phyloP scores from a whole-genome alignment of 495 filamentous ascomycete species.

The Cercophora newfieldiana region DNA sequence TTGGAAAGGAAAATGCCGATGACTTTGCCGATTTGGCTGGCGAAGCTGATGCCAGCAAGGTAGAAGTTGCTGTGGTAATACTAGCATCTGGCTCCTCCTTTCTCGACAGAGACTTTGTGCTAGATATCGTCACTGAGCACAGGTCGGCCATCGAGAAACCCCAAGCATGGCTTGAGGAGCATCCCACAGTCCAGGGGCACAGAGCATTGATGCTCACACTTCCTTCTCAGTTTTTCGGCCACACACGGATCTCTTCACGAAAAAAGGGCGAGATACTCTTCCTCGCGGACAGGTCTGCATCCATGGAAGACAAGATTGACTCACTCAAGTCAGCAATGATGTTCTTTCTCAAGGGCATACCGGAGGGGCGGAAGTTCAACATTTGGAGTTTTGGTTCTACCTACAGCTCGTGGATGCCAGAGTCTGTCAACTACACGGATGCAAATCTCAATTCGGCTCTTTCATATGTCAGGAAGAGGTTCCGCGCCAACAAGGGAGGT shows the following conservation, averaged over 20 bases:
- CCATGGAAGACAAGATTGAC: conserved; percentile 19
- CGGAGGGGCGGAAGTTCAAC: conserved; percentile 18
- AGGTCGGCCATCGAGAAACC: conserved; percentile 5
- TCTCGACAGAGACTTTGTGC: conserved; percentile 24
- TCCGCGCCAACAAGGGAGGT: conserved; percentile 17
- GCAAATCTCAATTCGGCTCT: conserved; percentile 5
- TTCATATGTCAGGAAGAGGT: neutral
- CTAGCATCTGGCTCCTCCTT: neutral
- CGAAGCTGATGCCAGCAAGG: neutral
- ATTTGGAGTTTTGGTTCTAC: conserved; percentile 23
- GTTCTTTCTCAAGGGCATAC: conserved; percentile 24
- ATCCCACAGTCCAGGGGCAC: conserved; percentile 14
- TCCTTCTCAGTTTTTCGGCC: conserved; percentile 6
- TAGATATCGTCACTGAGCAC: conserved; percentile 13
- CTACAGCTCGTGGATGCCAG: conserved; percentile 8
- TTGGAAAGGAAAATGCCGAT: conserved; percentile 2
- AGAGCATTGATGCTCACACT: conserved; percentile 21
- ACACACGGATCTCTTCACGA: neutral
- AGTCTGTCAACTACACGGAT: conserved; percentile 18
- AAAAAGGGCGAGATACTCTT: conserved; percentile 19
- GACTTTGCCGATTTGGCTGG: conserved; percentile 22
- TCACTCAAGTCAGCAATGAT: conserved; percentile 20
- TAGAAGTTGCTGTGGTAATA: conserved; percentile 14
- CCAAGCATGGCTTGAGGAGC: conserved; percentile 21
- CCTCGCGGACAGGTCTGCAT: conserved; percentile 21